A percentile compares a stretch with the other conserved stretches of the same genome.
Evolutionary conservation across 2,329 filamentous ascomycete genomes (phyloP).

Genomic region (Lasiodiplodia gonubiensis): DNA sequence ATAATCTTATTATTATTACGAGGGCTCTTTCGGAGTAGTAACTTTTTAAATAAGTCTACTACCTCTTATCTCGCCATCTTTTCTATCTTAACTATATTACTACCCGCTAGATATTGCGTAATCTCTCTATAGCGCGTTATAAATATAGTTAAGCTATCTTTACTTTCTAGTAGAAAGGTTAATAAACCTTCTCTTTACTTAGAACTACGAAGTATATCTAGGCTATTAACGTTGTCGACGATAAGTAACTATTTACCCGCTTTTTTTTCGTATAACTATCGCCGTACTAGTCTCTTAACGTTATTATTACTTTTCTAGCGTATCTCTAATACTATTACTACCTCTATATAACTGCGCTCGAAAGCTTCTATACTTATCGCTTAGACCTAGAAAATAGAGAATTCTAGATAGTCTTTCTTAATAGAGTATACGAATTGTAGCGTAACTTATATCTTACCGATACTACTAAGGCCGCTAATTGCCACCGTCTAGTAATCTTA

Average conservation of each 20-base stretch:
- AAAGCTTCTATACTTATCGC: conserved; percentile 35
- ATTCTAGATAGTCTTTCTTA: conserved; percentile 30
- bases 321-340: conserved; percentile 31
- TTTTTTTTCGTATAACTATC: conserved; percentile 32
- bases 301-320: conserved; percentile 32
- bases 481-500: conserved; percentile 36
- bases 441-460: conserved; percentile 42
- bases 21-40: conserved; percentile 26
- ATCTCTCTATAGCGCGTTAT: conserved; percentile 32
- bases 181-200: conserved; percentile 29
- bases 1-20: conserved; percentile 29
- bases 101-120: conserved; percentile 30
- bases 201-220: conserved; percentile 25
- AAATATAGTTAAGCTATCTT: conserved; percentile 32
- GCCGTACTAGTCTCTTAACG: conserved; percentile 35
- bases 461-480: conserved; percentile 39
- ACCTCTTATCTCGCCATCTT: conserved; percentile 30
- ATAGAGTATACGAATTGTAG: conserved; percentile 40
- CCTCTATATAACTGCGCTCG: conserved; percentile 32
- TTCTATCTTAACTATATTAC: conserved; percentile 30
- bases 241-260: conserved; percentile 30
- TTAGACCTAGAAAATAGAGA: conserved; percentile 36
- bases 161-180: conserved; percentile 31
- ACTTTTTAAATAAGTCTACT: conserved; percentile 29
- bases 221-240: conserved; percentile 7